A percentile compares a stretch with the other conserved stretches of the same genome.
These are phyloP conservation scores for Laburnicola sp. DNA, from an alignment of 2,329 filamentous ascomycete genomes.

Conservation along the genomic window DNA sequence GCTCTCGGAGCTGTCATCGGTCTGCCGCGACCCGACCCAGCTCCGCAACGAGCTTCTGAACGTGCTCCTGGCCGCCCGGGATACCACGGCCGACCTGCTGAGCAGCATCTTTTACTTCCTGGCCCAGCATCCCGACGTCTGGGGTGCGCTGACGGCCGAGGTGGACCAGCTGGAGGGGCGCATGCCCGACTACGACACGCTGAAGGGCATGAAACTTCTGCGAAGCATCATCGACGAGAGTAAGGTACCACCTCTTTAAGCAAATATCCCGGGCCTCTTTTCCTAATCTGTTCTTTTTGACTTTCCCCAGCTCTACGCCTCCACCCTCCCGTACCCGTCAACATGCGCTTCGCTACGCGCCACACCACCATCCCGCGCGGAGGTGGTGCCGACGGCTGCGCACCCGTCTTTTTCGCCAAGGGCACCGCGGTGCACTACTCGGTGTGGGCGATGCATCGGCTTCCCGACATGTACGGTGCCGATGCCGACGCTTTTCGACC, in stretches of 20 bases:
- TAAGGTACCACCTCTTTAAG: background rate
- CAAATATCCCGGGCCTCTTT: background rate
- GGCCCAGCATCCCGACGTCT: slow-evolving; percentile 40
- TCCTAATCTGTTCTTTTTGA: background rate
- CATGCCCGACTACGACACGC: slow-evolving; percentile 19
- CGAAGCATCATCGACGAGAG: slow-evolving; percentile 35
- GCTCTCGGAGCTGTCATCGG: background rate
- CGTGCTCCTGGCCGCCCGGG: slow-evolving; percentile 41
- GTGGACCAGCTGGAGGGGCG: slow-evolving; percentile 7
- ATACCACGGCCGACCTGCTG: slow-evolving; percentile 38
- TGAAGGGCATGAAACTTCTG: slow-evolving; percentile 39
- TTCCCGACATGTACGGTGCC: background rate
- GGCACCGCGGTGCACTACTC: no score
- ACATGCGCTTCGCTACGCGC: no score
- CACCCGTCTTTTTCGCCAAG: no score
- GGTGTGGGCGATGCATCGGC: background rate
- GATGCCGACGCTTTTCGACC: background rate
- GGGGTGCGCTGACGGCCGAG: slow-evolving; percentile 41
- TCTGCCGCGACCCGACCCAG: slow-evolving; percentile 20
- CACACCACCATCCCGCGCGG: no score
- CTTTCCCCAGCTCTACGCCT: no score
- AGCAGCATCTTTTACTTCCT: slow-evolving; percentile 42
- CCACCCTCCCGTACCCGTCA: no score
- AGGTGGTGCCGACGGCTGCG: no score
- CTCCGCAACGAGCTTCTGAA: slow-evolving; percentile 39